Evolutionary conservation across 179 eudicot genomes (phyloP).

Genomic region (Camellia oleifera): DNA sequence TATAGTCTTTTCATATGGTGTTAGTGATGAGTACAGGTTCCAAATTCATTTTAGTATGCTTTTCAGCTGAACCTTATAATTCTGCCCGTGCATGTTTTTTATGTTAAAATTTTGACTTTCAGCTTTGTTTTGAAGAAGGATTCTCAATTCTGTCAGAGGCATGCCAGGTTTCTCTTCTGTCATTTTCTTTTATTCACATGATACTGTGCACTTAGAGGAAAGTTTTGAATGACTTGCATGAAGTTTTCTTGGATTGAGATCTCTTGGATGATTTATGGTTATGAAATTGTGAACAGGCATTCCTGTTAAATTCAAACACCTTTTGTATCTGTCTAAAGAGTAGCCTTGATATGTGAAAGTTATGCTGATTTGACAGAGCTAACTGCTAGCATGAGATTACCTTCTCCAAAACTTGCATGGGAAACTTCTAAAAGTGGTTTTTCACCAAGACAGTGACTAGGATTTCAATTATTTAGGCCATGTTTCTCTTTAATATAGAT

Average conservation of each 20-base stretch:
- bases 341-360: too few relatives aligned
- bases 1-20: conserved; percentile 75
- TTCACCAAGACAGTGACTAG: neutral
- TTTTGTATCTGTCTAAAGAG: neutral
- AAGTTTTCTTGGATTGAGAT: neutral
- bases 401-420: neutral
- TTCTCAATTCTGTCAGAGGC: conserved; percentile 60
- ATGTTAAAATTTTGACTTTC: conserved; percentile 18
- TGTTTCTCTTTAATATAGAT: too few relatives aligned
- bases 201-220: neutral
- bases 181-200: neutral
- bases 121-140: conserved; percentile 85
- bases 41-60: neutral
- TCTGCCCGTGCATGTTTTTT: neutral
- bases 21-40: conserved; percentile 91
- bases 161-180: conserved; percentile 48
- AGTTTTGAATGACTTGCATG: neutral
- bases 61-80: neutral
- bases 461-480: neutral
- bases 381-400: neutral
- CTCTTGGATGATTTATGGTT: neutral
- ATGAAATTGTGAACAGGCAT: neutral
- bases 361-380: neutral
- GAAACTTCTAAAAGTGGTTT: neutral
- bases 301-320: neutral